These are phyloP conservation scores for Basidioascus undulatus DNA, from an alignment of 768 basidiomycete species.

Conservation along the genomic window DNA sequence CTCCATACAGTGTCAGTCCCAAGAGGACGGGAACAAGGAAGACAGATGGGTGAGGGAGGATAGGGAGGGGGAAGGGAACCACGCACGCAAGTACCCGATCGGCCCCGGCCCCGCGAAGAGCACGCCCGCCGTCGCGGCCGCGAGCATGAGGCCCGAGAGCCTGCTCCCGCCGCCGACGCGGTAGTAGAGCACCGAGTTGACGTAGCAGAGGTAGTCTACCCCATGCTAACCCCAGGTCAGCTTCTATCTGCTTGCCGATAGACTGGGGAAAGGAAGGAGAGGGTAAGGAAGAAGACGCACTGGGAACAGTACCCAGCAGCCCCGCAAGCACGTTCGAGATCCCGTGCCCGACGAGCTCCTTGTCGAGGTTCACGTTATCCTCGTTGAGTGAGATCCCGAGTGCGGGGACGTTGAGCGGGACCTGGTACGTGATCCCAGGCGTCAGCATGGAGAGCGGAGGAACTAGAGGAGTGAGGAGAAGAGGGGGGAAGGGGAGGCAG, in stretches of 20 bases:
- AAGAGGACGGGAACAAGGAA: neutral
- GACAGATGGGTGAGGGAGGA: neutral
- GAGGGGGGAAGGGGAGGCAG: constrained; percentile 11
- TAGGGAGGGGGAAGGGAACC: constrained; percentile 6
- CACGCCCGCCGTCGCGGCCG: constrained; percentile 40
- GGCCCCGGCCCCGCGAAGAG: constrained; percentile 65
- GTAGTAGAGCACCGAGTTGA: constrained; percentile 41
- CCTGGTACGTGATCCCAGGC: too few species aligned
- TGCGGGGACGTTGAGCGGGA: constrained; percentile 71
- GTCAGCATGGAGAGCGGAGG: constrained; percentile 43
- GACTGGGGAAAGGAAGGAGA: constrained; percentile 3
- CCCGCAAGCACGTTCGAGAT: constrained; percentile 72
- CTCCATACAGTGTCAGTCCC: too few species aligned
- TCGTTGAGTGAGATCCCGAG: constrained; percentile 67
- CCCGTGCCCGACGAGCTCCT: constrained; percentile 78
- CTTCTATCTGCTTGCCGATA: too few species aligned
- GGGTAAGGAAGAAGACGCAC: constrained; percentile 14
- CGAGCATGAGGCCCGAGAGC: constrained; percentile 63
- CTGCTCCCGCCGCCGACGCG: constrained; percentile 74
- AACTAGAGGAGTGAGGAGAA: neutral
- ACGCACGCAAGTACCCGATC: constrained; percentile 67
- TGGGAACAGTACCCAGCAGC: constrained; percentile 48
- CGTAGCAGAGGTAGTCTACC: constrained; percentile 58
- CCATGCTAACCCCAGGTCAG: too few species aligned
- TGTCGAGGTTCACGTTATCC: constrained; percentile 67